Evolutionary conservation across 139 green algal genomes (phyloP).

Genomic region (Spirogloea muscicola): DNA sequence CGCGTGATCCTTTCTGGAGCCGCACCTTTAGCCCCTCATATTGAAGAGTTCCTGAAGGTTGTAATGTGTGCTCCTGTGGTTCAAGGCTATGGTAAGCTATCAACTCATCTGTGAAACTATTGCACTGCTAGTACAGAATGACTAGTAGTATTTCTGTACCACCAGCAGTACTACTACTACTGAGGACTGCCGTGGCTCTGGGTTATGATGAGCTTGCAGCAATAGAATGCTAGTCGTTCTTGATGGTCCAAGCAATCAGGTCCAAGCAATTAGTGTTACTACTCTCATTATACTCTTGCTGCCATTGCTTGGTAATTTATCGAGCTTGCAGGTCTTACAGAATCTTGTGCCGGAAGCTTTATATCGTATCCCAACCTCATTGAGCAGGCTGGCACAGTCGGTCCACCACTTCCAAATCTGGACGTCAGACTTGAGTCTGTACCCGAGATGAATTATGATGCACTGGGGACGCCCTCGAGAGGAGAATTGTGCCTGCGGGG

Average conservation of each 20-base stretch:
- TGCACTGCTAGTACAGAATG: too few species aligned
- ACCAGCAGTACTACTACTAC: too few species aligned
- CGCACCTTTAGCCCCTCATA: conserved; percentile 62
- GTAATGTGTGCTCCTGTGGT: conserved; percentile 51
- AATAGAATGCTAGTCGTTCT: too few species aligned
- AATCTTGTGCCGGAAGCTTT: conserved; percentile 51
- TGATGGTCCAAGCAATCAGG: too few species aligned
- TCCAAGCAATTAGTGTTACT: too few species aligned
- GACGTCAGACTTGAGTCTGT: conserved; percentile 79
- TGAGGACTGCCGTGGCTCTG: too few species aligned
- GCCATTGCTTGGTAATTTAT: too few species aligned
- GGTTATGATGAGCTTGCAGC: too few species aligned
- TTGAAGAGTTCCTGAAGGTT: conserved; percentile 55
- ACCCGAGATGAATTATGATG: conserved; percentile 94
- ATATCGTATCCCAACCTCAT: conserved; percentile 35
- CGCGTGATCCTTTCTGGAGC: conserved; percentile 55
- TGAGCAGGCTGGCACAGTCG: conserved; percentile 69
- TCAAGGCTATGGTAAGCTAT: conserved; percentile 53
- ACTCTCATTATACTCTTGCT: too few species aligned
- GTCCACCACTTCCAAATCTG: conserved; percentile 43
- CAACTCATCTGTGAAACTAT: too few species aligned
- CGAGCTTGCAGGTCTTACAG: conserved; percentile 44
- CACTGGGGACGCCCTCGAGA: conserved; percentile 67
- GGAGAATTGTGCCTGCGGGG: conserved; percentile 82
- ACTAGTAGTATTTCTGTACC: too few species aligned